Evolutionary conservation across 1,284 basidiomycete genomes (phyloP), one percentile per base, ranked within the genome.

Genomic region (Filobasidium uniguttulatum): DNA sequence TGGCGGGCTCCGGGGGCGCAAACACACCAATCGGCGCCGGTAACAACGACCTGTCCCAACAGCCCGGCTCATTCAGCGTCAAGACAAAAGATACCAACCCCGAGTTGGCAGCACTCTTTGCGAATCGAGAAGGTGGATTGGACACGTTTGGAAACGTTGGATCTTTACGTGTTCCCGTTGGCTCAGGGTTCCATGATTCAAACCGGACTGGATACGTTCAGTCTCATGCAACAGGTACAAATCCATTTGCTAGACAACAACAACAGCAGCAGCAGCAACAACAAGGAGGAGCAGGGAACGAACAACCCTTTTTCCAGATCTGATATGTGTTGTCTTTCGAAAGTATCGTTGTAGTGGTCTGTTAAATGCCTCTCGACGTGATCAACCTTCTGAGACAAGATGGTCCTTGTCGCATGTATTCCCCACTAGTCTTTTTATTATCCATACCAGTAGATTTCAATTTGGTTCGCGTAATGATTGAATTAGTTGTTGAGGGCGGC

Each of bases 91-190:
- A 72, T 54, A 79, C 85, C 58, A 82, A 93, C 64, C 68, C 81
- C 7, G 76, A 81, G 43, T 76, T 96, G 49, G 88, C 88, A 4
- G 74, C 70, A 51, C 67, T 94, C 58, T 78, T 94, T 55, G 89
- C 85, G 6, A 83, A 85, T 59, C 74, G 72, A 50, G 87, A 88
- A 50, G 88, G 87, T 59, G 90, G 91, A 0, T 72, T 83, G 65
- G 90, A 96, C 70, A 91, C 90, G 36, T 96, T 96, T 64, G 90
- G 90, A 45, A 96, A 96, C 66, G 61, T 79, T 35, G 90, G 91
- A 31, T 62, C 74, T 49, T 67, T 91, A 54, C 77, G 90, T 67
- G 75, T 63, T 79, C 85, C 30, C 73, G 80, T 59, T 75, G 80
- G 35, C 73, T 77, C 53, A 75, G 50, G 45, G 19, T 69, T 69